phyloP scores from a whole-genome alignment of 805 yeast species.

The Cyberlindnera nakhonratchasimensis region DNA sequence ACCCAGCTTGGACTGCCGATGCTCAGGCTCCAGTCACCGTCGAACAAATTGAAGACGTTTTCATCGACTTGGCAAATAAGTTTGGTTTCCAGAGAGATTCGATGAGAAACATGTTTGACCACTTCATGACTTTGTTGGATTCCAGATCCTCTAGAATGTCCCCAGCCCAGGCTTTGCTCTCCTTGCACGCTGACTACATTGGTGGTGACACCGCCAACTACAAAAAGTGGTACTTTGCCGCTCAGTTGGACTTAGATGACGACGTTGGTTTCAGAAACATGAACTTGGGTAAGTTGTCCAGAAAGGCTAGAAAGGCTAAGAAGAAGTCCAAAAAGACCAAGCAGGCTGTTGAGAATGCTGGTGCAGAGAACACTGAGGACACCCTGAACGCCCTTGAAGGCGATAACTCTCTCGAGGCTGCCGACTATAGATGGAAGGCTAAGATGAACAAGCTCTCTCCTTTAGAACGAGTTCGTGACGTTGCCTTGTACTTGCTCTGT shows the following conservation, averaged over 20 bases:
- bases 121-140: slow-evolving; percentile 79
- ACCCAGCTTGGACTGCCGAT: slow-evolving; percentile 99
- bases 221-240: slow-evolving; percentile 86
- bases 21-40: slow-evolving; percentile 82
- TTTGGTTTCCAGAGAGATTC: slow-evolving; percentile 92
- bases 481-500: slow-evolving; percentile 67
- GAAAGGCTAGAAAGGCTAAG: slow-evolving; percentile 77
- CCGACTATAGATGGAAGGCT: slow-evolving; percentile 78
- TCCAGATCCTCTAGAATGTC: slow-evolving; percentile 87
- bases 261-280: slow-evolving; percentile 80
- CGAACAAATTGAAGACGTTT: slow-evolving; percentile 83
- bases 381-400: slow-evolving; percentile 67
- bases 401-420: slow-evolving; percentile 82
- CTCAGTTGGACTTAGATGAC: slow-evolving; percentile 83
- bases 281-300: slow-evolving; percentile 70
- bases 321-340: slow-evolving; percentile 77
- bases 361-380: slow-evolving; percentile 58
- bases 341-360: slow-evolving; percentile 59
- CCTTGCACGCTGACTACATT: slow-evolving; percentile 82
- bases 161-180: slow-evolving; percentile 79
- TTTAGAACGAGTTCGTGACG: slow-evolving; percentile 75
- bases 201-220: slow-evolving; percentile 87
- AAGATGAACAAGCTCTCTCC: slow-evolving; percentile 70
- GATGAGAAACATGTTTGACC: slow-evolving; percentile 88
- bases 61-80: slow-evolving; percentile 76